Conservation (phyloP, 805 yeast species). For the Nakazawaea populi region DNA sequence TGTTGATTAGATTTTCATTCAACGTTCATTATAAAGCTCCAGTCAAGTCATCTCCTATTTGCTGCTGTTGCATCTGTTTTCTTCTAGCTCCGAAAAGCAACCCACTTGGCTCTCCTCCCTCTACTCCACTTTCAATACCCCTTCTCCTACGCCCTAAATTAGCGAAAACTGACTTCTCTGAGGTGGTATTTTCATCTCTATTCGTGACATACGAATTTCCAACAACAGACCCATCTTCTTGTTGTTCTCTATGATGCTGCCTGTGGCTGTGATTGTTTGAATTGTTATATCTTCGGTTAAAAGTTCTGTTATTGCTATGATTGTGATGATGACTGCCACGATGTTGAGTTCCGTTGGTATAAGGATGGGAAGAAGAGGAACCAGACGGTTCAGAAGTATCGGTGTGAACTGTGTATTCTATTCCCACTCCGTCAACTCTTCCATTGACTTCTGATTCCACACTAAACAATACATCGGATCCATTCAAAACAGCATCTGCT, state of each 20-base stretch:
- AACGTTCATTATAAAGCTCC: constrained; percentile 8
- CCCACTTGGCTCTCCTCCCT: constrained; percentile 21
- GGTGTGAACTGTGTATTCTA: constrained; percentile 41
- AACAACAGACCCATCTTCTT: background rate
- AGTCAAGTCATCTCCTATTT: constrained; percentile 15
- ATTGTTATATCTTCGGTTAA: constrained; percentile 8
- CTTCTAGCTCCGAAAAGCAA: constrained; percentile 20
- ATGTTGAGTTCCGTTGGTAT: constrained; percentile 6
- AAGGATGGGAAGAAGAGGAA: constrained; percentile 3
- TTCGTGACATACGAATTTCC: background rate
- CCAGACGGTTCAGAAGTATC: constrained; percentile 17
- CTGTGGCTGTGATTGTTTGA: constrained; percentile 5
- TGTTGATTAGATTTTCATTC: no score
- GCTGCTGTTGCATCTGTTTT: constrained; percentile 14
- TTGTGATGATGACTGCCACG: constrained; percentile 1
- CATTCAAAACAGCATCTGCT: constrained; percentile 36
- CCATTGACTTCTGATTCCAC: constrained; percentile 31
- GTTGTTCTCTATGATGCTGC: background rate
- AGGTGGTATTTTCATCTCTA: constrained; percentile 8
- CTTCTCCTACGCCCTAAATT: constrained; percentile 23
- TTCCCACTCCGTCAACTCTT: constrained; percentile 38
- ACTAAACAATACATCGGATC: constrained; percentile 23
- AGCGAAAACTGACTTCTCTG: constrained; percentile 13
- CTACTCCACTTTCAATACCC: constrained; percentile 19
- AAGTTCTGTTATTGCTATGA: background rate